Evolutionary conservation across 108 stramenopile genomes (phyloP), one percentile per base, ranked within the genome.

Genomic region (Nannochloropsis granulata): DNA sequence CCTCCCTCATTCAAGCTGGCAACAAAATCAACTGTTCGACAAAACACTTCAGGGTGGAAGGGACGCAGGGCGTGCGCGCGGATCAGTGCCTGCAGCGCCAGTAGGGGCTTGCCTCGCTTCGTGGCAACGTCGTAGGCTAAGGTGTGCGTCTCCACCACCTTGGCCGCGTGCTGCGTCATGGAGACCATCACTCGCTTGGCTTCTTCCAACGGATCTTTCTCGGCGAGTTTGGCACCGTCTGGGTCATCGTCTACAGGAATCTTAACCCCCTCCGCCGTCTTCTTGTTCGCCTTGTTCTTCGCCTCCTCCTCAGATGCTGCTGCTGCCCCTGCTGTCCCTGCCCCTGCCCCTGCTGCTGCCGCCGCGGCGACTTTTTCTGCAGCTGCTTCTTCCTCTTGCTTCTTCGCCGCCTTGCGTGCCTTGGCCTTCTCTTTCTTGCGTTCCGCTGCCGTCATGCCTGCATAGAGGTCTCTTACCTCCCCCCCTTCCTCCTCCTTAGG

Each of bases 41-140:
- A 44, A 44, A 83, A 83, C n/a, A 83, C 82, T 16, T 83, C 82
- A 16, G 82, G 24, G 14, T 83, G 82, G 44, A 45, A 19, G 24
- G 78, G 24, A 43, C 25, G 19, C 21, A 25, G 43, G 78, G 34
- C 71, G 16, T 83, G 82, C 2, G 25, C 71, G 14, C 71, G 82
- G 44, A 78, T 44, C 71, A 91, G 42, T 23, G 92, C 95, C 83
- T 95, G 93, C 45, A 96, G 80, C 8, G 96, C 96, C 92, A 96
- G 85, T 78, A 97, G 71, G 83, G 85, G 86, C 90, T 97, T 98
- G 71, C 93, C 95, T 79, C 96, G 91, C 56, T 95, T 92, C 84
- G 96, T 85, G 7, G 94, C 90, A 23, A 96, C 97, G 88, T 99
- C 98, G 88, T 94, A 96, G 80, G 93, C 92, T 46, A 95, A 46